Conservation (phyloP, 495 filamentous ascomycete genomes). For the Penicillium verhagenii region DNA sequence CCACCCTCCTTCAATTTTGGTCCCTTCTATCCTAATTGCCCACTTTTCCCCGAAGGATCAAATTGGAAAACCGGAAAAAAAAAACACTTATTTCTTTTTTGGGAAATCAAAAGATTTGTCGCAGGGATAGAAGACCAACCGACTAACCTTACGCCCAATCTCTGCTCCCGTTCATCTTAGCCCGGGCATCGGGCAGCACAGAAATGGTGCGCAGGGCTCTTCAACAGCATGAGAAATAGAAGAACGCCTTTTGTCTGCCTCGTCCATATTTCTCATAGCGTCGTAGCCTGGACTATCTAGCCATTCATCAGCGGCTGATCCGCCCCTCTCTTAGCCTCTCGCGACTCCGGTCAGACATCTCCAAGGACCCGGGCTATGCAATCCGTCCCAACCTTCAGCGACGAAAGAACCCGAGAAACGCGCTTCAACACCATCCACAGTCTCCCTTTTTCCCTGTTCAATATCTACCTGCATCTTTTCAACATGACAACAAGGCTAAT, state of each 20-base stretch:
- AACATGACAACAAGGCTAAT: not conserved
- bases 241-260: not conserved
- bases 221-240: conserved; percentile 1
- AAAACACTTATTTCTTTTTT: not conserved
- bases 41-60: not conserved
- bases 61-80: not conserved
- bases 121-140: conserved; percentile 14
- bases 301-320: conserved; percentile 15
- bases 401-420: not conserved
- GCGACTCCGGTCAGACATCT: conserved; percentile 1
- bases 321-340: conserved; percentile 21
- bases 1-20: conserved; percentile 19
- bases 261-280: conserved; percentile 1
- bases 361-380: not conserved
- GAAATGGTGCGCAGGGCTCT: conserved; percentile 22
- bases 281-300: conserved; percentile 12
- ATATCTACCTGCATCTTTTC: conserved; percentile 11
- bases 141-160: conserved; percentile 6
- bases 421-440: not conserved
- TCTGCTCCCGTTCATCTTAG: conserved; percentile 3
- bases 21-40: not conserved
- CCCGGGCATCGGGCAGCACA: conserved; percentile 22
- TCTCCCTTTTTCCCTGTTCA: not conserved
- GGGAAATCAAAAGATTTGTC: not conserved
- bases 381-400: not conserved